Base-by-base conservation (phyloP, 176 grass and related monocot species). In the Carex scoparia region DNA sequence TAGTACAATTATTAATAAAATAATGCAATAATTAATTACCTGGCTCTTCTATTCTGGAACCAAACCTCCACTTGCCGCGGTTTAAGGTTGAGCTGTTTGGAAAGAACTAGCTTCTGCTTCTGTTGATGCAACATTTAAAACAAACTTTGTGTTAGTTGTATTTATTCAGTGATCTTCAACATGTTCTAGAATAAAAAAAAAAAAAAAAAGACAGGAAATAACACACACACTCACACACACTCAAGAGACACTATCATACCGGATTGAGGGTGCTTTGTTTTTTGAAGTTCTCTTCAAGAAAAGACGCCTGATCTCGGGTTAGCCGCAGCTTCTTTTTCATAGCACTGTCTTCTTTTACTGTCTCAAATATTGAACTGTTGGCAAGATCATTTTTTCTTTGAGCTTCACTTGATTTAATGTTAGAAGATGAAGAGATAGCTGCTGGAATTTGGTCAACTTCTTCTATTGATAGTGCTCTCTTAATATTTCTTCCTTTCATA, bases 51-150 rank as follows among this genome's bases (percentile, higher is more conserved):
- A 79, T 89, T 89, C 68, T 86, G 88, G 38, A 89, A 89, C 84
- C 88, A 86, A 18, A 89, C 88, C 57, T 86, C 88, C 66, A 89
- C 84, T 71, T 89, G 88, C 33, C 68, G 78, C 7, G 79, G 83
- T n/a, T 84, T 14, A 59, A 89, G 66, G 37, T 83, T 83, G 28
- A 89, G 79, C 56, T 68, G 54, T 37, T 73, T 37, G 3, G 71
- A 19, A 53, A 75, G 71, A 4, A 10, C 71, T 14, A 33, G 88
- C 84, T 80, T 85, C 56, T 86, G 79, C 59, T 86, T 89, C 84
- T 89, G 78, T 59, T 73, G 60, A 55, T 83, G 63, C 78, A 71
- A 40, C 12, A 69, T 55, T 53, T 15, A 15, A 12, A 16, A 42
- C 44, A 75, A 48, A 2, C 40, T 72, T 72, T 46, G 38, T 75